These are phyloP conservation scores for Lasiodiplodia hormozganensis DNA, from an alignment of 2,329 filamentous ascomycete genomes.

Conservation along the genomic window DNA sequence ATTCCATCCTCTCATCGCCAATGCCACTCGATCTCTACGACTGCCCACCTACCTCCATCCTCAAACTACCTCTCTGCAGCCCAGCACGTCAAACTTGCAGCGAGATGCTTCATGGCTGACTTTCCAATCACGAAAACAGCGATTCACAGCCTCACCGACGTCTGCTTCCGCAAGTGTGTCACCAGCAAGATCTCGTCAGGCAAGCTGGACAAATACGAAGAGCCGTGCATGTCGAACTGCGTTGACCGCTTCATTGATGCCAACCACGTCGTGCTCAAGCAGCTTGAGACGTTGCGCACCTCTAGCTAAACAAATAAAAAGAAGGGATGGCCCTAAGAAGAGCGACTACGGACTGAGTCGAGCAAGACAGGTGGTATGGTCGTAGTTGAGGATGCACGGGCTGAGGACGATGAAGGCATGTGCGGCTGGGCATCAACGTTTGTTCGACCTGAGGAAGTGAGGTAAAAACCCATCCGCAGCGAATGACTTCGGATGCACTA, in stretches of 20 bases:
- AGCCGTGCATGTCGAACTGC: conserved; percentile 87
- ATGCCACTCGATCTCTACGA: background rate
- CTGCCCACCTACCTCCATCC: background rate
- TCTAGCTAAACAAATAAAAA: conserved; percentile 5
- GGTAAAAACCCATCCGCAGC: background rate
- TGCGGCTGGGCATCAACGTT: background rate
- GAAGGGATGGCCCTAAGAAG: background rate
- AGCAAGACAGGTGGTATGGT: background rate
- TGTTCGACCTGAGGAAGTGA: background rate
- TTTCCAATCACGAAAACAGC: conserved; percentile 48
- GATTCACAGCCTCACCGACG: conserved; percentile 73
- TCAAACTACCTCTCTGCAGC: conserved; percentile 33
- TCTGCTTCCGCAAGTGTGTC: conserved; percentile 96
- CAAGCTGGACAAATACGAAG: conserved; percentile 77
- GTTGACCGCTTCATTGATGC: conserved; percentile 93
- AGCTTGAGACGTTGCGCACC: conserved; percentile 71
- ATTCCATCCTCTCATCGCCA: background rate
- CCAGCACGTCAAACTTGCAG: background rate
- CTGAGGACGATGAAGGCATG: background rate
- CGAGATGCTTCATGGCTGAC: conserved; percentile 33
- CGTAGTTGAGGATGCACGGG: background rate
- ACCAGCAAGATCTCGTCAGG: conserved; percentile 71
- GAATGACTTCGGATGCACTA: background rate
- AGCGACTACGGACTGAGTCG: background rate
- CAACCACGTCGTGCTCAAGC: conserved; percentile 82